Evolutionary conservation across 441 rosid genomes (phyloP), one percentile per base, ranked within the genome.

Genomic region (Bocquillonia castaneifolia): DNA sequence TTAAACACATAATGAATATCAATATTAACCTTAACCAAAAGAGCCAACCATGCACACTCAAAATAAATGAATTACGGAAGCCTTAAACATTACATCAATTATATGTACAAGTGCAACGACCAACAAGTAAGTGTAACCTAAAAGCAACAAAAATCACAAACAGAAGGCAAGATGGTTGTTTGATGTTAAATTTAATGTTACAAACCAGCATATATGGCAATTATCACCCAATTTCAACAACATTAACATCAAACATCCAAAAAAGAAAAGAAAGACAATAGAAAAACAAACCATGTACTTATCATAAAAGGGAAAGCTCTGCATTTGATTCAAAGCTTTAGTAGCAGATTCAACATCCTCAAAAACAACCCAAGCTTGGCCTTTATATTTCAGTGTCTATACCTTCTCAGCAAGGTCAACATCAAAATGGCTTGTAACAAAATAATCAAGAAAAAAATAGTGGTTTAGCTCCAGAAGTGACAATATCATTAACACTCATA

Each of bases 371-470:
- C 99, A 94, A 78, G 98, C 97, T 82, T 94, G 98, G 6, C 99
- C 99, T 79, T 94, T 90, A 76, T 92, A 98, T 77, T 92, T 94
- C 83, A 94, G 70, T 26, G 98, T 94, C 90, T 90, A 18, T 66
- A 92, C 97, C 97, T 85, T 91, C 76, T 94, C 99, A 58, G 97
- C 97, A 74, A 90, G 99, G 79, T 90, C 96, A 42, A 91, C 95
- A 83, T 91, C 91, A 26, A 91, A 95, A 78, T 68, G 89, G 72
- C 93, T 89, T 5, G 96, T 91, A 6, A 96, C 99, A 80, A 86
- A 93, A 77, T 93, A 93, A 79, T 93, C 97, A 31, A 93, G 88
- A 74, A 93, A 91, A n/a, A 81, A 91, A 91, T 44, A 93, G 72
- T 47, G 99, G 99, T 69, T 88, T 91, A 2, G 99, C 97, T 52